Evolutionary conservation across 176 grass and related monocot genomes (phyloP), one percentile per base, ranked within the genome.

Genomic region (Cymbopogon citratus): DNA sequence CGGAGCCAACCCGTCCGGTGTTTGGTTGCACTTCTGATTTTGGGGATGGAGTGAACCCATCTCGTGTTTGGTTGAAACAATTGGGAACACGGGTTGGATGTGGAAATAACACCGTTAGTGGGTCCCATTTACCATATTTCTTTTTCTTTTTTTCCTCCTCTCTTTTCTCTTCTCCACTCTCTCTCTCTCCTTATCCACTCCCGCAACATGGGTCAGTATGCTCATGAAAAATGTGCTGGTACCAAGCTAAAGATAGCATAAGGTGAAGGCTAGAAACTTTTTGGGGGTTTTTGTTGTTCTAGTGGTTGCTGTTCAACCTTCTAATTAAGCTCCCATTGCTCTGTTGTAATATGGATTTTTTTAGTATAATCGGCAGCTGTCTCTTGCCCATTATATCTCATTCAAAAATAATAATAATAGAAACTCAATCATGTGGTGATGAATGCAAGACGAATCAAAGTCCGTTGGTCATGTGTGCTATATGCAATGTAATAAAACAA

Each of bases 401-500:
- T 51, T 51, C 16, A 51, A 51, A 51, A 19, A 19, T 51, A 19
- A 51, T 54, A 21, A 54, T 54, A n/a, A 54, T 3, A 54, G 15
- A 52, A 66, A 73, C 34, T 1, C 19, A 35, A 64, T 16, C 67
- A 67, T 73, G 5, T 12, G 51, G 57, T 35, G 31, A 73, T 66
- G 80, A 44, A 72, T 35, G 27, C 5, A 25, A 83, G 80, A 45
- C 3, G 39, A 36, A 19, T 64, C 44, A 43, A 78, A 46, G 34
- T 24, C 29, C 18, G 19, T 46, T 12, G 15, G 67, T 29, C 51
- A 69, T 60, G 12, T 45, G 6, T 81, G 29, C 27, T 60, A 81
- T 18, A 18, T 66, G 60, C 76, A 82, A 65, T 54, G 45, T 63
- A 63, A 43, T 3, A 63, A 72, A 54, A 9, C 51, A n/a, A 85